Evolutionary conservation across 1,139 yeast species (phyloP), one percentile per base, ranked within the genome.

Genomic region (Magnusiomyces sp.): DNA sequence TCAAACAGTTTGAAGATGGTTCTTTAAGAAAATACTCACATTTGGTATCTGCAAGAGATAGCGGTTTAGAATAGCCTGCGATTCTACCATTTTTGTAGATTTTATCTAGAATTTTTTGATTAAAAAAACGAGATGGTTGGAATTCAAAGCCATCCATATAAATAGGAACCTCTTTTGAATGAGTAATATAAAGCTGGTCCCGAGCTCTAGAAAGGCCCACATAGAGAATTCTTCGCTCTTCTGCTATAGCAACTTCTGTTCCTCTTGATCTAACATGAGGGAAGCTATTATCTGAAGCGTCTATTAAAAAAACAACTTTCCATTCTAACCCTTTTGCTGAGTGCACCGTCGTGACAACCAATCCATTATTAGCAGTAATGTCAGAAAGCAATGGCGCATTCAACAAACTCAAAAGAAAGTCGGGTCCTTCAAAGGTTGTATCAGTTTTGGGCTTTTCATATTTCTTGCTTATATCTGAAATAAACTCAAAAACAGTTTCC

Each of bases 281-380:
- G 16, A 59, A 49, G 14, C 52, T 44, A 59, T 67, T 14, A 59
- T 57, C 27, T 73, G 62, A 70, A 71, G 34, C 55, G 36, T 53
- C 48, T 73, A 77, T 27, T 11, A 88, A 76, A 61, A 88, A 86
- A 0, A 92, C 97, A 5, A 85, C 77, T 0, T 95, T 92, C 97
- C 97, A 92, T 64, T 92, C 97, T 4, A 89, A 71, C 1, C 97
- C 97, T 62, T 92, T 92, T 1, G 97, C 80, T 0, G 90, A 88
- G 64, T 92, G 98, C 13, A 92, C 83, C 0, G 97, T 92, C 0
- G 90, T 81, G 1, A 79, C 64, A 0, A 47, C 51, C 23, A 52
- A 27, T 49, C 32, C n/a, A n/a, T 9, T 20, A 5, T 5, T 17
- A 9, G 4, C 42, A 11, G 5, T 39, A 11, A 13, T 20, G 11